Conservation (phyloP, 23 red algal genomes). For the Gracilariopsis chorda region DNA sequence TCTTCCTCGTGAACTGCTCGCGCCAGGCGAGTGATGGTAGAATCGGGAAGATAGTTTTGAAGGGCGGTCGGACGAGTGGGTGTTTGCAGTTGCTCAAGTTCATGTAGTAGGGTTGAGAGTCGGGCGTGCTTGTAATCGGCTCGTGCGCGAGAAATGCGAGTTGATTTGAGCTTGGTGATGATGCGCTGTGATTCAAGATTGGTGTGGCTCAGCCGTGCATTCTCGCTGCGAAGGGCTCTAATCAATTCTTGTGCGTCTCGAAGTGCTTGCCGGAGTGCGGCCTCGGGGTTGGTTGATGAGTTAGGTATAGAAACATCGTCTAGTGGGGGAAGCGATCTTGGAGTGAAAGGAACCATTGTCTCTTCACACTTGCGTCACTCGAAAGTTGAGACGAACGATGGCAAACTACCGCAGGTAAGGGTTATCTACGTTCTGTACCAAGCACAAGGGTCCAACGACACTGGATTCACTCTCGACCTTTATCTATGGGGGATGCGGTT, state of each 20-base stretch:
- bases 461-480: no score
- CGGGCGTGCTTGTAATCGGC: slow-evolving; percentile 9
- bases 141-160: neutral
- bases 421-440: no score
- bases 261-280: neutral
- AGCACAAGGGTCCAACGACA: no score
- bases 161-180: neutral
- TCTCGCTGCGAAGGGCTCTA: neutral
- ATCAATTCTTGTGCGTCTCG: neutral
- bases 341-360: neutral
- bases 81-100: neutral
- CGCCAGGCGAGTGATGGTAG: neutral
- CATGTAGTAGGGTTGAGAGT: neutral
- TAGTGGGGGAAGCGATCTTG: neutral
- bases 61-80: neutral
- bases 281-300: neutral
- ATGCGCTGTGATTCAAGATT: slow-evolving; percentile 16
- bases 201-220: neutral
- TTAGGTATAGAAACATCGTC: neutral
- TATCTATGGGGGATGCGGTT: no score
- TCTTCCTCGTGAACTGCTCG: slow-evolving; percentile 2
- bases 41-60: neutral
- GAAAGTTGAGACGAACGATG: no score
- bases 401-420: no score
- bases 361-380: no score